Evolutionary conservation across 345 rosid species (phyloP), one percentile per base, ranked within the genome.

Genomic region (Populus simonii): DNA sequence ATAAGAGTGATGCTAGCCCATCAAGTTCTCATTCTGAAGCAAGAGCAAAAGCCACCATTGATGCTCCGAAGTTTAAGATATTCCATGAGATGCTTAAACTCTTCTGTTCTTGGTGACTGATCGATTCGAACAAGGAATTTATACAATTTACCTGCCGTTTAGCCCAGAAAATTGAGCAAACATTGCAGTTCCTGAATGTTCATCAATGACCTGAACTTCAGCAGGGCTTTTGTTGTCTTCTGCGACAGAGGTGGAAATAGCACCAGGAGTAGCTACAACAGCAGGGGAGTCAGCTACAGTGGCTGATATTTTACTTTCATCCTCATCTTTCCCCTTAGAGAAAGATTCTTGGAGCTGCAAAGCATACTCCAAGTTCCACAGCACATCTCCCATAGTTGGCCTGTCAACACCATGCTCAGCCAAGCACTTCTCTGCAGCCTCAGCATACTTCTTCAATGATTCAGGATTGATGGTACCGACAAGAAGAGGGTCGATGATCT

Each of bases 361-460:
- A 35, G 97, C 94, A 80, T 87, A 89, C 68, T 92, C 97, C 80
- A 92, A 83, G 77, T 89, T 86, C 93, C 91, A 89, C 78, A 89
- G 70, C 29, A 89, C 93, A 82, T 89, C 90, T 74, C 90, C 91
- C 91, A 89, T 88, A 2, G 85, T 77, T 63, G 93, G 93, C 84
- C 93, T 80, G 68, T 89, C 93, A 33, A 82, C 89, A 2, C 91
- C 91, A 25, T 88, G 76, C 4, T 88, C 93, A 6, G 80, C 87
- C 79, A 89, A 74, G 80, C 91, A 89, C 73, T 89, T 89, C 81
- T 87, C 91, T 7, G 91, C 88, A 72, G 89, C 89, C 73, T 89
- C 90, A 16, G 84, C 91, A 71, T 84, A 87, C 78, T 88, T 90
- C 83, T 80, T 88, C 90, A 90, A 81, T 38, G 91, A 87, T 63